These are phyloP conservation scores for Podaxis rugospora DNA, from an alignment of 768 basidiomycete genomes.

Conservation along the genomic window DNA sequence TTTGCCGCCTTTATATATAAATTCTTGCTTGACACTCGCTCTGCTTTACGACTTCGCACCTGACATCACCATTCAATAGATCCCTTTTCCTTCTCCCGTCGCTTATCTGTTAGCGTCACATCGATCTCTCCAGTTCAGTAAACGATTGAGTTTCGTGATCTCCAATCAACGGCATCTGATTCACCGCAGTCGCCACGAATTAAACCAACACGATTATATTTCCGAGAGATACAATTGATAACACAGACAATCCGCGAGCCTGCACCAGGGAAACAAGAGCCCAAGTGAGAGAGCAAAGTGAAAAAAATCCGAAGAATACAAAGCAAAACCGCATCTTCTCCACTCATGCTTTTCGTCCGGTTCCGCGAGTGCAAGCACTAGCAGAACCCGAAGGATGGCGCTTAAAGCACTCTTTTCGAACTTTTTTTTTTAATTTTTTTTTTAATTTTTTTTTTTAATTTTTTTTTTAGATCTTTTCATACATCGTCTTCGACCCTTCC, in stretches of 20 bases:
- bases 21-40: background rate
- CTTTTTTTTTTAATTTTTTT: background rate
- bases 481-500: slow-evolving; percentile 1
- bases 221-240: background rate
- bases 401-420: slow-evolving; percentile 1
- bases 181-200: background rate
- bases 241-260: background rate
- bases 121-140: background rate
- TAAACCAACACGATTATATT: background rate
- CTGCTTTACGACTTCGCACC: background rate
- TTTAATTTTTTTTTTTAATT: background rate
- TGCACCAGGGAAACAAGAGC: background rate
- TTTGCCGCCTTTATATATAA: background rate
- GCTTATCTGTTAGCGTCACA: background rate
- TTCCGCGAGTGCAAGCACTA: background rate
- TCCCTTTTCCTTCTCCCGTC: background rate
- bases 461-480: background rate
- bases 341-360: background rate
- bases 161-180: background rate
- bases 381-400: slow-evolving; percentile 1
- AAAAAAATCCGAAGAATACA: background rate
- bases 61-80: background rate
- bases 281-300: background rate
- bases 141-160: background rate
- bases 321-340: background rate